phyloP scores from a whole-genome alignment of 1,284 basidiomycete genomes.

The Marasmius sp. region DNA sequence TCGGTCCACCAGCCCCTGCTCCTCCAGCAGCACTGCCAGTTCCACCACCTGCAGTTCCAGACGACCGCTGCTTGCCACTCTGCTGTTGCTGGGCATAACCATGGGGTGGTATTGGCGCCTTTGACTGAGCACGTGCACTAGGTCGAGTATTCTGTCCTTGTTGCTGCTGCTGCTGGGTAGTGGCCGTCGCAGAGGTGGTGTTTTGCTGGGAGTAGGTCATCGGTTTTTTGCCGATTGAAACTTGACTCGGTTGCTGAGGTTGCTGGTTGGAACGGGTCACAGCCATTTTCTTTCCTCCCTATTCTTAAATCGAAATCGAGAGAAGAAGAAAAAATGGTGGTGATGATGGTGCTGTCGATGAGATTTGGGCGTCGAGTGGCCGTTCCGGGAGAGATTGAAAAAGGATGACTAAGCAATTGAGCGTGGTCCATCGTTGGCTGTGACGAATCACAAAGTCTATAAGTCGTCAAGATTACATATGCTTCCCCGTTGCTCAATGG shows the following conservation, averaged over 20 bases:
- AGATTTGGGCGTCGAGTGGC: too few species aligned
- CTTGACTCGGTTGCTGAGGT: slow-evolving; percentile 12
- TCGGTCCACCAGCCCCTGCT: slow-evolving; percentile 25
- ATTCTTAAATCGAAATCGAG: too few species aligned
- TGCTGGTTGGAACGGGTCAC: slow-evolving; percentile 1
- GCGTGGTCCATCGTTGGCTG: too few species aligned
- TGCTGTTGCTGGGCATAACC: slow-evolving; percentile 43
- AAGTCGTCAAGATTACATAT: too few species aligned
- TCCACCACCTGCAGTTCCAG: neutral
- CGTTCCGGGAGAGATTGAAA: too few species aligned
- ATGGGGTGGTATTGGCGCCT: slow-evolving; percentile 52
- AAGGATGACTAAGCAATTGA: too few species aligned
- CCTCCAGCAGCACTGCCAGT: neutral
- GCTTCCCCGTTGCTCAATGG: too few species aligned
- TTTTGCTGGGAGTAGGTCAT: slow-evolving; percentile 20
- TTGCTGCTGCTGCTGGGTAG: slow-evolving; percentile 4
- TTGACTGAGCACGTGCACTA: slow-evolving; percentile 26
- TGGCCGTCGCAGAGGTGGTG: neutral
- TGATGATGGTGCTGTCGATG: too few species aligned
- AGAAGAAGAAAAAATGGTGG: too few species aligned
- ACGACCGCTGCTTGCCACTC: neutral
- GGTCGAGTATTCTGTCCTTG: slow-evolving; percentile 18
- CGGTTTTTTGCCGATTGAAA: slow-evolving; percentile 15
- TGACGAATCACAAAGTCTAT: too few species aligned
- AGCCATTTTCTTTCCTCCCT: neutral